Percentiles rank a stretch among this genome's conserved stretches.
Conservation (phyloP, 139 green algal genomes). For the Picochlorum costavermella region DNA sequence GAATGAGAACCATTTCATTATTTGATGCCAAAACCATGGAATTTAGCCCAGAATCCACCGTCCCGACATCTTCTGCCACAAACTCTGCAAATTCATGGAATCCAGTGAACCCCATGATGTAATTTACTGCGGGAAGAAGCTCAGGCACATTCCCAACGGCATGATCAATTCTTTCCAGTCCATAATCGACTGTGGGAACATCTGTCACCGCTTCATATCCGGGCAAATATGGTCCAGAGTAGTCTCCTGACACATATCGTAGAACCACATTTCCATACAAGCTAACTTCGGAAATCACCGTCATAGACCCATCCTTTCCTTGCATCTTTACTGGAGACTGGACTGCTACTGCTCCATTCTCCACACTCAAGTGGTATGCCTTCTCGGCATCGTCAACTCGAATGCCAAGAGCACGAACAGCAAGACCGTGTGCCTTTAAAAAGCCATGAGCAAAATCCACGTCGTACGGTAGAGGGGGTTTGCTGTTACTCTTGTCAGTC, state of each 20-base stretch:
- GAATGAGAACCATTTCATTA: slow-evolving; percentile 91
- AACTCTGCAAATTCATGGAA: slow-evolving; percentile 99
- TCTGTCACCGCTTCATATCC: slow-evolving; percentile 55
- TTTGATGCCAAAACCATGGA: slow-evolving; percentile 87
- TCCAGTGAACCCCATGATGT: slow-evolving; percentile 62
- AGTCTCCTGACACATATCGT: slow-evolving; percentile 55
- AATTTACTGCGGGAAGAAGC: slow-evolving; percentile 68
- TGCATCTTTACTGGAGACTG: slow-evolving; percentile 43
- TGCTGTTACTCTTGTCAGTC: slow-evolving; percentile 11
- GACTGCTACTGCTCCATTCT: slow-evolving; percentile 60
- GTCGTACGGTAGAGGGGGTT: slow-evolving; percentile 40
- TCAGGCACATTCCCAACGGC: slow-evolving; percentile 88
- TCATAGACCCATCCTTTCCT: slow-evolving; percentile 20
- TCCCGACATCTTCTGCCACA: slow-evolving; percentile 91
- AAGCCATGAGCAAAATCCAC: slow-evolving; percentile 59
- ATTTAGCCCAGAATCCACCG: slow-evolving; percentile 84
- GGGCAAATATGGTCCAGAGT: slow-evolving; percentile 65
- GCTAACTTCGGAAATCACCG: slow-evolving; percentile 65
- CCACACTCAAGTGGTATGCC: slow-evolving; percentile 59
- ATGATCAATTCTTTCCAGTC: slow-evolving; percentile 84
- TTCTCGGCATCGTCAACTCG: slow-evolving; percentile 67
- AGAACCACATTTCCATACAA: slow-evolving; percentile 95
- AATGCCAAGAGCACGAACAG: slow-evolving; percentile 76
- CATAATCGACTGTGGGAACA: slow-evolving; percentile 44
- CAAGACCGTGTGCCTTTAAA: slow-evolving; percentile 77